A percentile compares a stretch with the other conserved stretches of the same genome.
These are phyloP conservation scores for Dictyostelium purpureum DNA, from an alignment of 78 protist genomes.

Conservation along the genomic window DNA sequence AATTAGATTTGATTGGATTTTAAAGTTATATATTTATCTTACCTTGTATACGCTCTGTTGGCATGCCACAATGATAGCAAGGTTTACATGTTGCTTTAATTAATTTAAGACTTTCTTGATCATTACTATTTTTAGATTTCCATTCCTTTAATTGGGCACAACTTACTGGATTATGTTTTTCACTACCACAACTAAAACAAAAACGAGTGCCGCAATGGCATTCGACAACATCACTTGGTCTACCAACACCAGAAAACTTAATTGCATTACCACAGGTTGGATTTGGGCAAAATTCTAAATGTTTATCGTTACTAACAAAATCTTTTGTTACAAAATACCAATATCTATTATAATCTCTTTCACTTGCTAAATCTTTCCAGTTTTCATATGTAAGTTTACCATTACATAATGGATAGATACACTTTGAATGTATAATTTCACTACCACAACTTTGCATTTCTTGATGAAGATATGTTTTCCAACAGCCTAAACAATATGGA, in stretches of 20 bases:
- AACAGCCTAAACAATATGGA: constrained; percentile 59
- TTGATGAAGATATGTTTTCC: constrained; percentile 62
- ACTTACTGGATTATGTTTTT: constrained; percentile 80
- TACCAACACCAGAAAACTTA: constrained; percentile 37
- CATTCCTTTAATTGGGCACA: constrained; percentile 74
- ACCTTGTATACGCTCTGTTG: constrained; percentile 70
- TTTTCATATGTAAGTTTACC: constrained; percentile 52
- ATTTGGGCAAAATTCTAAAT: constrained; percentile 79
- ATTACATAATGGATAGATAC: constrained; percentile 50
- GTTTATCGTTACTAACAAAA: constrained; percentile 52
- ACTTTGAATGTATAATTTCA: constrained; percentile 15
- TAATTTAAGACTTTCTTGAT: constrained; percentile 56
- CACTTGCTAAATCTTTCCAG: constrained; percentile 38
- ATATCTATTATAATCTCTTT: constrained; percentile 54
- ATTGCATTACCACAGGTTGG: constrained; percentile 77
- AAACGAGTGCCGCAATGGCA: constrained; percentile 81
- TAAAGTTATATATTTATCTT: too few species aligned
- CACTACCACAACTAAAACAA: constrained; percentile 80
- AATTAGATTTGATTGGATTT: too few species aligned
- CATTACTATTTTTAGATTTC: constrained; percentile 78
- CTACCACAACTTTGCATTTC: constrained; percentile 32
- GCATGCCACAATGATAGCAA: constrained; percentile 82
- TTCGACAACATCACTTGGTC: constrained; percentile 76
- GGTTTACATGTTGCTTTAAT: constrained; percentile 81
- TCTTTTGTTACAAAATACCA: constrained; percentile 78